These are phyloP conservation scores for Backusella westeae DNA, from an alignment of 192 early-diverging fungal species.

Conservation along the genomic window DNA sequence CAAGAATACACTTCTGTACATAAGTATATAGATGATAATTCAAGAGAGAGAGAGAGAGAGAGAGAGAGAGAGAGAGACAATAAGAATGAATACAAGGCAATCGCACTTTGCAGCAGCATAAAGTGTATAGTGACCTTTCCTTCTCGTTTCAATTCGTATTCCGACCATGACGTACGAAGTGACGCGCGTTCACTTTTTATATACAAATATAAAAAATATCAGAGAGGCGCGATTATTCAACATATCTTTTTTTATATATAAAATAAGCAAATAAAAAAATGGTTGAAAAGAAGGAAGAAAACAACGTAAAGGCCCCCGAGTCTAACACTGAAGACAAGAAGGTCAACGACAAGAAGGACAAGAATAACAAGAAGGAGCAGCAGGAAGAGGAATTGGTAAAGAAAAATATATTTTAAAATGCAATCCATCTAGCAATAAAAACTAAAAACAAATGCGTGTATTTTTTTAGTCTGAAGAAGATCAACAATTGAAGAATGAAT, in stretches of 20 bases:
- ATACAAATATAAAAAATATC: background rate
- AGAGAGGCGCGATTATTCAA: background rate
- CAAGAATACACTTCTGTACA: too few relatives aligned
- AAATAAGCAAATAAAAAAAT: background rate
- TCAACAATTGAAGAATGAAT: slow-evolving; percentile 85
- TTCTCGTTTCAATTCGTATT: background rate
- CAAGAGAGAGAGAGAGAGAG: too few relatives aligned
- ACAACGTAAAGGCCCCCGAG: background rate
- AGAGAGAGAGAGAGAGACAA: too few relatives aligned
- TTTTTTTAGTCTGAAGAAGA: slow-evolving; percentile 91
- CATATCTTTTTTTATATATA: background rate
- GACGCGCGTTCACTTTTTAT: slow-evolving; percentile 7
- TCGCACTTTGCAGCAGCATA: background rate
- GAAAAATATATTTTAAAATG: background rate
- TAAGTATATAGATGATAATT: too few relatives aligned
- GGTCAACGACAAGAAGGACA: slow-evolving; percentile 17
- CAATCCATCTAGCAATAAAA: background rate
- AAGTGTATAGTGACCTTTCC: background rate
- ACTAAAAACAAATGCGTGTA: background rate
- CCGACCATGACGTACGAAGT: slow-evolving; percentile 8
- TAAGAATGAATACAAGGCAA: too few relatives aligned
- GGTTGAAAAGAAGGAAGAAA: slow-evolving; percentile 17
- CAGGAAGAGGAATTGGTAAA: slow-evolving; percentile 46
- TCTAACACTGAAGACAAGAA: slow-evolving; percentile 14
- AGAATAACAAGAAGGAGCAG: slow-evolving; percentile 29